These are phyloP conservation scores for Paramecium primaurelia DNA, from an alignment of 73 alveolate genomes.

Conservation along the genomic window DNA sequence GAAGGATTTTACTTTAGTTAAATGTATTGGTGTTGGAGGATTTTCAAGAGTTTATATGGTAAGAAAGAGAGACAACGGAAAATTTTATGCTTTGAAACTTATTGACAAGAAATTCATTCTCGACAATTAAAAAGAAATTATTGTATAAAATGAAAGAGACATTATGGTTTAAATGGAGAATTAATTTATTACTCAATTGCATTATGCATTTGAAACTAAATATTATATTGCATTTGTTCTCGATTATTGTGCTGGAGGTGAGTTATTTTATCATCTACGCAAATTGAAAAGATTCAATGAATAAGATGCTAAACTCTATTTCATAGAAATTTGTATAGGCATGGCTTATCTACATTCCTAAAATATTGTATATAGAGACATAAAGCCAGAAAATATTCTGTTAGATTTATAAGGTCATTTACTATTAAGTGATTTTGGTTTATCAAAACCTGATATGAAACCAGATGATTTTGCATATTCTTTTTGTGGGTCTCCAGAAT, in stretches of 20 bases:
- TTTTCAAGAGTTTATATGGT: conserved; percentile 78
- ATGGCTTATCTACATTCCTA: conserved; percentile 71
- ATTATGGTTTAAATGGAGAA: conserved; percentile 64
- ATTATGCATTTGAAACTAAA: conserved; percentile 76
- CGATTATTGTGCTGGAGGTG: conserved; percentile 92
- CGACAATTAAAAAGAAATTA: conserved; percentile 66
- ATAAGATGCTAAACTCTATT: conserved; percentile 68
- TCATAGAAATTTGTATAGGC: conserved; percentile 71
- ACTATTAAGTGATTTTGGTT: conserved; percentile 68
- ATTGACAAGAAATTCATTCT: conserved; percentile 72
- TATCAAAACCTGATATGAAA: conserved; percentile 64
- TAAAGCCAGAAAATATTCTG: conserved; percentile 95
- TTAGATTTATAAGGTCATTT: conserved; percentile 70
- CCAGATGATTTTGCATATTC: conserved; percentile 61
- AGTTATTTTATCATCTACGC: conserved; percentile 79
- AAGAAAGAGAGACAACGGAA: conserved; percentile 83
- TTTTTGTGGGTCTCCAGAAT: conserved; percentile 79
- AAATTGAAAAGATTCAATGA: conserved; percentile 70
- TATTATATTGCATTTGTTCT: conserved; percentile 70
- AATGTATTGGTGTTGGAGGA: conserved; percentile 91
- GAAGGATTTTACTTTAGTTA: conserved; percentile 56
- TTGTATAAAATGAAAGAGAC: conserved; percentile 69
- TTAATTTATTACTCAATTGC: conserved; percentile 71
- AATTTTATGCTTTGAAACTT: conserved; percentile 79
- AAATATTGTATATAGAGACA: conserved; percentile 90